Conservation (phyloP, 345 rosid species). For the Ceriops zippeliana region DNA sequence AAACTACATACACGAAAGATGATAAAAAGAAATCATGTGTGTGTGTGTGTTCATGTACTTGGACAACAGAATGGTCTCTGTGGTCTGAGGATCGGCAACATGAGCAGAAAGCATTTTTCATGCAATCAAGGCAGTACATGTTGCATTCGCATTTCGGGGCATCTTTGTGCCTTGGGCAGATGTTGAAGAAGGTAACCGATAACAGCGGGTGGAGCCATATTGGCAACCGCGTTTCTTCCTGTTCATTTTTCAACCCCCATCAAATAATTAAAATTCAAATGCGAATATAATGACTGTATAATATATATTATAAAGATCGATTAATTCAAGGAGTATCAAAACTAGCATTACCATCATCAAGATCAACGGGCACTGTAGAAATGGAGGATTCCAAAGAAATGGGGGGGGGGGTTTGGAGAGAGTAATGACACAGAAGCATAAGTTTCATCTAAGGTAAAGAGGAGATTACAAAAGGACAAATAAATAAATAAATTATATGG, state of each 20-base stretch:
- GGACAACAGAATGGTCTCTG: constrained; percentile 34
- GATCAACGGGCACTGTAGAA: constrained; percentile 18
- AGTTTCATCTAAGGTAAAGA: constrained; percentile 22
- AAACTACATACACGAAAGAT: neutral
- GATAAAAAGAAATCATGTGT: neutral
- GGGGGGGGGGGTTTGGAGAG: constrained; percentile 4
- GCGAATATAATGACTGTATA: neutral
- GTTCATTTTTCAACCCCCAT: constrained; percentile 4
- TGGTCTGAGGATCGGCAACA: constrained; percentile 35
- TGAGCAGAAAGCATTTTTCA: constrained; percentile 33
- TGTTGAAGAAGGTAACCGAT: constrained; percentile 29
- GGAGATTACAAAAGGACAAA: constrained; percentile 11
- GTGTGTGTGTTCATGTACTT: constrained; percentile 9
- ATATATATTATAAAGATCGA: neutral
- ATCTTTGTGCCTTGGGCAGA: constrained; percentile 27
- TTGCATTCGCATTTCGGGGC: constrained; percentile 31
- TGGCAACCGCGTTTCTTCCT: constrained; percentile 29
- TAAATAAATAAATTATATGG: neutral
- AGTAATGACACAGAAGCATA: constrained; percentile 15
- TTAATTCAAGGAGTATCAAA: neutral
- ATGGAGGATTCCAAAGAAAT: constrained; percentile 8
- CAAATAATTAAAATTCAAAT: neutral
- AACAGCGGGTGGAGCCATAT: constrained; percentile 36
- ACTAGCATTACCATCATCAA: constrained; percentile 24
- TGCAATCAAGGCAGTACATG: constrained; percentile 39